phyloP scores from a whole-genome alignment of 2,329 filamentous ascomycete species.

The Fusarium falciforme region DNA sequence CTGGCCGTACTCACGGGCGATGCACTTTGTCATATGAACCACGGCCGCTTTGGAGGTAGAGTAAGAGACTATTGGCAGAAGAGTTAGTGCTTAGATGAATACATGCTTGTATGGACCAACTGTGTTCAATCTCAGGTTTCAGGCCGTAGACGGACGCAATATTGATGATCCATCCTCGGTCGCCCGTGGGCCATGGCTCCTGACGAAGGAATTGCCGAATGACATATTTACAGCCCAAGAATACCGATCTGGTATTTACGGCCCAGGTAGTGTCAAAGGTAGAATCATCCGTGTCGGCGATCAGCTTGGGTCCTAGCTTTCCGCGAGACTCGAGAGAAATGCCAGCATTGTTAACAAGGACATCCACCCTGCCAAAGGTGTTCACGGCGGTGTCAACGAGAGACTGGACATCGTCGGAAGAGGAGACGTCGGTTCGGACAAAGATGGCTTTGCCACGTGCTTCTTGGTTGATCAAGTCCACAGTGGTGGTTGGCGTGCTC shows the following conservation, averaged over 20 bases:
- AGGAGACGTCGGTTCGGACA: neutral
- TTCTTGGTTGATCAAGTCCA: neutral
- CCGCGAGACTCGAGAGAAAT: neutral
- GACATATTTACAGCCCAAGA: neutral
- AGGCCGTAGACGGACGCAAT: neutral
- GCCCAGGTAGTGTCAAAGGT: neutral
- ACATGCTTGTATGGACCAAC: neutral
- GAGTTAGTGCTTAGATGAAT: neutral
- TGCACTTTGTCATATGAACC: neutral
- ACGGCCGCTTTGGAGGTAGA: neutral
- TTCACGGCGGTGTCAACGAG: neutral
- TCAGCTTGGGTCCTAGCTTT: neutral
- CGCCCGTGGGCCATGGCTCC: neutral
- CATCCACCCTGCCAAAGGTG: neutral
- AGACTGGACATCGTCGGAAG: neutral
- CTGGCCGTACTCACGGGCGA: neutral
- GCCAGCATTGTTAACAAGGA: neutral
- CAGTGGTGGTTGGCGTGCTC: neutral
- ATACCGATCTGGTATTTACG: neutral
- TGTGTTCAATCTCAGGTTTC: neutral
- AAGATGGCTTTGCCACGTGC: neutral
- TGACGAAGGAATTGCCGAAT: neutral
- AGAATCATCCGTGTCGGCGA: neutral
- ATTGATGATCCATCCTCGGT: neutral
- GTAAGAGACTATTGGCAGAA: neutral